phyloP scores from a whole-genome alignment of 345 rosid species.

The Gynandropsis gynandra region DNA sequence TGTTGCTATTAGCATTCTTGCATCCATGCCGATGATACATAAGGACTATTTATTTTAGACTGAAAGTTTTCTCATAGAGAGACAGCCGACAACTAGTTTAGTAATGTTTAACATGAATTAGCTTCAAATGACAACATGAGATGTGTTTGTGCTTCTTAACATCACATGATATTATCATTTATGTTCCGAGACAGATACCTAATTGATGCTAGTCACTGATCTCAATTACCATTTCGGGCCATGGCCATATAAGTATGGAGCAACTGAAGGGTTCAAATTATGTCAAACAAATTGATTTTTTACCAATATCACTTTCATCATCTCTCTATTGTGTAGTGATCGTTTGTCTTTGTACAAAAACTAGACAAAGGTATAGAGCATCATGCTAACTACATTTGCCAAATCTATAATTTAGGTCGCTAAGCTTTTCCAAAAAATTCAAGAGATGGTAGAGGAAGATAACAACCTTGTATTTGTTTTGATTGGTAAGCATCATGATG shows the following conservation, averaged over 20 bases:
- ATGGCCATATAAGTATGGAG: not conserved
- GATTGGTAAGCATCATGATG: constrained; percentile 67
- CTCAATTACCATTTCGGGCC: too few species aligned
- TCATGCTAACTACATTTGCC: constrained; percentile 4
- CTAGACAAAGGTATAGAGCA: not conserved
- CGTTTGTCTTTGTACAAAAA: not conserved
- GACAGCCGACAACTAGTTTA: too few species aligned
- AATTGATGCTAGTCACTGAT: not conserved
- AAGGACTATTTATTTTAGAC: too few species aligned
- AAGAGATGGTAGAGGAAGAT: constrained; percentile 99
- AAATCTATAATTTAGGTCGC: constrained; percentile 56
- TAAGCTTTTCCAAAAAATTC: constrained; percentile 93
- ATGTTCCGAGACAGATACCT: not conserved
- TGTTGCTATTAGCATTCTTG: too few species aligned
- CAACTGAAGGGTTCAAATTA: not conserved
- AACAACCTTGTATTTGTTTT: constrained; percentile 93
- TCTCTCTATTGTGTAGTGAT: constrained; percentile 6
- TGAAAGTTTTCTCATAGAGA: too few species aligned
- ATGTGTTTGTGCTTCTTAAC: too few species aligned
- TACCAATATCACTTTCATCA: constrained; percentile 10
- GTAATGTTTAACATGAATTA: too few species aligned
- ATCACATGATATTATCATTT: too few species aligned
- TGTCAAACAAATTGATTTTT: not conserved
- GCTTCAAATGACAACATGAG: too few species aligned
- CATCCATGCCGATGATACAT: too few species aligned